Evolutionary conservation across 148 eudicot species (phyloP), one percentile per base, ranked within the genome.

Genomic region (Arbutus unedo): DNA sequence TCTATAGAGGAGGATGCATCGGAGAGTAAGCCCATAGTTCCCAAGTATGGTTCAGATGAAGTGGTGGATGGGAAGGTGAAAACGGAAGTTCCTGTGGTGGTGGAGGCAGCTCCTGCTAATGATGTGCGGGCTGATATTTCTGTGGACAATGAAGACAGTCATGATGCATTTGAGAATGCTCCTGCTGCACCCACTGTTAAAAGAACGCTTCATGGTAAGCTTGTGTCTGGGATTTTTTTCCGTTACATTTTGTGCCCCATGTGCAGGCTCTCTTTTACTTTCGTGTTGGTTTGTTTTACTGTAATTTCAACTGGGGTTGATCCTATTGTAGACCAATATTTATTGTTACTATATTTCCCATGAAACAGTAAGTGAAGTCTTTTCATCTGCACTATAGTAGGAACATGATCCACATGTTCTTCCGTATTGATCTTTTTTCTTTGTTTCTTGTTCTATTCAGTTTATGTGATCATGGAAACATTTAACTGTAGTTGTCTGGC

Each of bases 121-220:
- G 85, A 77, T 62, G 85, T 93, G 89, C 86, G 74, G 83, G 87
- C 82, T 80, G 92, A 91, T 86, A 79, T 86, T 67, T 73, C 84
- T 55, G 72, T 48, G 8, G 89, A 85, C 41, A 87, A 84, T 55
- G 89, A 82, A 66, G 83, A 78, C 81, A 68, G 16, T 48, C 57
- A 77, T 68, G 72, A 70, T 84, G 93, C 90, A 64, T 85, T 80
- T 55, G 87, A 87, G 80, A 82, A 85, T 70, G 85, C 56, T 31
- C 67, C 83, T 74, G 87, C 88, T 84, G 87, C 87, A 75, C 44
- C 87, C 56, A 45, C 90, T 73, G 90, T 82, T 79, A 96, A 96
- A 91, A 90, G 99, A 85, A 96, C 91, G 89, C 84, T 88, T 84
- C 79, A 88, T 85, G 97, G 99, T 96, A 89, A 87, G 90, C 19